These are phyloP conservation scores for Micromonas pusilla DNA, from an alignment of 139 green algal genomes.

Conservation along the genomic window DNA sequence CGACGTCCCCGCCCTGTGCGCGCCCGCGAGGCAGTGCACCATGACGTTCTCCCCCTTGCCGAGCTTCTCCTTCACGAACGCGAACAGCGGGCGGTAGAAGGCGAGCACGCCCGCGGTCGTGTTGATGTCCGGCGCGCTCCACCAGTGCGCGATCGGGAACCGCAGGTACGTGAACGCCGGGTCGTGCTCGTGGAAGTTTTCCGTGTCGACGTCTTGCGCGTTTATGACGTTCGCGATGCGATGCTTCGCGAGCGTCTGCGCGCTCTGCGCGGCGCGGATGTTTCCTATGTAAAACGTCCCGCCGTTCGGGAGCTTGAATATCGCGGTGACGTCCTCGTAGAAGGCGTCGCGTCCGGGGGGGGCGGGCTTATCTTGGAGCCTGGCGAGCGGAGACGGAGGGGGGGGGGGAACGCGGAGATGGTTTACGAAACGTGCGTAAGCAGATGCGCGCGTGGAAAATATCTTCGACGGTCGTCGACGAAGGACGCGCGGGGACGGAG, in stretches of 20 bases:
- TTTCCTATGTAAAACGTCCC: constrained; percentile 5
- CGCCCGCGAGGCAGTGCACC: constrained; percentile 29
- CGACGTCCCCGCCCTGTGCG: constrained; percentile 24
- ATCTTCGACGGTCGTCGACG: too few relatives aligned
- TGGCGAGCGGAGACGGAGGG: not conserved
- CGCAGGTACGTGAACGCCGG: constrained; percentile 22
- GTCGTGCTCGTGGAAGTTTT: constrained; percentile 27
- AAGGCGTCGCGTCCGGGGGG: not conserved
- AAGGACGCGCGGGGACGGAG: too few relatives aligned
- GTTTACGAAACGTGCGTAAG: too few relatives aligned
- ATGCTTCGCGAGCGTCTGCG: not conserved
- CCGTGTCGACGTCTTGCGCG: not conserved
- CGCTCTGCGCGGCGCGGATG: not conserved
- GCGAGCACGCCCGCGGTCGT: not conserved
- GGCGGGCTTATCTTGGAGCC: not conserved
- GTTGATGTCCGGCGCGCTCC: not conserved
- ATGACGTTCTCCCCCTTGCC: constrained; percentile 19
- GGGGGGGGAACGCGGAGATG: not conserved
- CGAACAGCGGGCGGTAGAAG: constrained; percentile 5
- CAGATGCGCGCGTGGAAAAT: too few relatives aligned
- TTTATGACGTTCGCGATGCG: constrained; percentile 21
- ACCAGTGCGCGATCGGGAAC: constrained; percentile 25
- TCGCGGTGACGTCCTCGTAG: not conserved
- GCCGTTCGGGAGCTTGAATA: not conserved
- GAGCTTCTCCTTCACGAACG: constrained; percentile 16